Evolutionary conservation across 2,329 filamentous ascomycete genomes (phyloP), one percentile per base, ranked within the genome.

Genomic region (Aspergillus pseudoglaucus): DNA sequence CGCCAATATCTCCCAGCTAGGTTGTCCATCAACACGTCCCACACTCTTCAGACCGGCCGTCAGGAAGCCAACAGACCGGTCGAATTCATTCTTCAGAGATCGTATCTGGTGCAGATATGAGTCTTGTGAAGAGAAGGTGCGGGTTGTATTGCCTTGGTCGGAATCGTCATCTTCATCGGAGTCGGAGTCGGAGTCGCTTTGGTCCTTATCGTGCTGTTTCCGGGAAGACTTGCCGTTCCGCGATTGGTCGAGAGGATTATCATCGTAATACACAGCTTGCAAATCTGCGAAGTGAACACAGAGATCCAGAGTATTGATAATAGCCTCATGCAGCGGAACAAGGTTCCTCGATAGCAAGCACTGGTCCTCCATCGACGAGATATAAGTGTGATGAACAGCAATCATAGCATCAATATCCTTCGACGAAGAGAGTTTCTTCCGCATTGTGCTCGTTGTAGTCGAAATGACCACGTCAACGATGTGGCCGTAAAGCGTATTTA

Each of bases 401-500:
- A 90, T 83, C 87, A 96, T 94, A 22, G 79, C 79, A 61, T 96
- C 89, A 8, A 96, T 81, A 55, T 91, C 88, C 22, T 78, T 75
- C 0, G 88, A 82, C 5, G 72, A 69, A 12, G 69, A 66, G 45
- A 96, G 75, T 0, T 76, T 72, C 2, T 66, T 63, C 5, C 71
- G 70, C 71, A 96, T 78, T 25, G 74, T 71, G 2, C 67, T 60
- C 2, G 77, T 79, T 18, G 82, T 75, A 0, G 82, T 79, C 0
- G 77, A 78, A 1, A 95, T 75, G 1, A 90, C 86, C 2, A 89
- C 77, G 14, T 82, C 84, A 3, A 83, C 84, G 4, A 95, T 71
- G 61, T 95, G 93, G 7, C 83, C 83, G 58, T 88, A 84, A 1
- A 95, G 59, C 0, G 79, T 81, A 53, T 84, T 85, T 54, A 81